These are phyloP conservation scores for Neoboletus brunneissimus DNA, from an alignment of 768 basidiomycete species.

Conservation along the genomic window DNA sequence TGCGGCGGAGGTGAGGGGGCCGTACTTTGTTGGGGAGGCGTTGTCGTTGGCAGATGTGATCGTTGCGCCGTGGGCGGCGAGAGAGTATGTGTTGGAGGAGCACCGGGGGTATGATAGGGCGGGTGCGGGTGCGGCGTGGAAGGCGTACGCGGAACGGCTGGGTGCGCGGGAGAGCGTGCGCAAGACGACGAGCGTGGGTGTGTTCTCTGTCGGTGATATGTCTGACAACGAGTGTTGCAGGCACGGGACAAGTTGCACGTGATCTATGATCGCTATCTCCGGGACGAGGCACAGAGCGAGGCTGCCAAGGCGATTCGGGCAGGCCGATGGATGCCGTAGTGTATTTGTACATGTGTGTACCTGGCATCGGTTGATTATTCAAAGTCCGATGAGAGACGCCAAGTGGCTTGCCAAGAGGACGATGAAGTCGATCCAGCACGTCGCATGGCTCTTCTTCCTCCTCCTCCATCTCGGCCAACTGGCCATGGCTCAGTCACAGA, in stretches of 20 bases:
- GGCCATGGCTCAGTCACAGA: conserved; percentile 22
- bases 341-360: not conserved
- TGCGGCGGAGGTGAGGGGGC: conserved; percentile 40
- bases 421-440: not conserved
- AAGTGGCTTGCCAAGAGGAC: not conserved
- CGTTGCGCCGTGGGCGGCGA: conserved; percentile 53
- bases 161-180: conserved; percentile 44
- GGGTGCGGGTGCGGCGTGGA: conserved; percentile 45
- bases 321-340: conserved; percentile 39
- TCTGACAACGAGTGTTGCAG: no score
- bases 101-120: conserved; percentile 46
- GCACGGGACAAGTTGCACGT: conserved; percentile 43
- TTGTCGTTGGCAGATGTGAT: conserved; percentile 53
- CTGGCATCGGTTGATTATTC: not conserved
- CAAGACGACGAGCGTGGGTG: conserved; percentile 41
- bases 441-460: conserved; percentile 1
- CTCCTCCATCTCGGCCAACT: conserved; percentile 2
- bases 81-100: conserved; percentile 48
- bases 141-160: conserved; percentile 41
- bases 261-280: conserved; percentile 54
- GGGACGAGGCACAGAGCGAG: conserved; percentile 54
- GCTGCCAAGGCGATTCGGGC: conserved; percentile 50
- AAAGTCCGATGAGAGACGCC: not conserved
- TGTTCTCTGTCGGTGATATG: not conserved
- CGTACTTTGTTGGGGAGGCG: conserved; percentile 55